Conservation (phyloP, 1,284 basidiomycete species). For the Ganoderma boninense region DNA sequence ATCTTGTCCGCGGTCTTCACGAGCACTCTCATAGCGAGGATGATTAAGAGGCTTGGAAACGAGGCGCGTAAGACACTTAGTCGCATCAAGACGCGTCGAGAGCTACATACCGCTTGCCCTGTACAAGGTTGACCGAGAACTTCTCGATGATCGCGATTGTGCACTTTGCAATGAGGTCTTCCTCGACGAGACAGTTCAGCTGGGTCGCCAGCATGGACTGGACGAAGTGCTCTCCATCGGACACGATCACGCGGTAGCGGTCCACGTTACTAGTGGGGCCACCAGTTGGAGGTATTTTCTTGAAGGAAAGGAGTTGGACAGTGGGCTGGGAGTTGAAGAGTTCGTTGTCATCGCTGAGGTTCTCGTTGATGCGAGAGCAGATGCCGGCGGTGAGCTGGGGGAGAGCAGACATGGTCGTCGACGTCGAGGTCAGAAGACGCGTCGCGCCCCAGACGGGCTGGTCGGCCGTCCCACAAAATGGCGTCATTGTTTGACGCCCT, state of each 20-base stretch:
- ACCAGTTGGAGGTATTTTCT: conserved; percentile 68
- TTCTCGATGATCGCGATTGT: conserved; percentile 79
- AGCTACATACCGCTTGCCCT: conserved; percentile 80
- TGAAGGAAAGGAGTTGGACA: conserved; percentile 86
- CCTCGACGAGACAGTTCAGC: conserved; percentile 81
- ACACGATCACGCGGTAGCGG: conserved; percentile 77
- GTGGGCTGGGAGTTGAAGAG: conserved; percentile 67
- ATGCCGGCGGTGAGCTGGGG: conserved; percentile 66
- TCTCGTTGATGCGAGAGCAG: conserved; percentile 57
- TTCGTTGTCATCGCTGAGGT: conserved; percentile 56
- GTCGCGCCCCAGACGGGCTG: too few species aligned
- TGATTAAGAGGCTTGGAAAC: conserved; percentile 78
- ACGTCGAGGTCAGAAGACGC: conserved; percentile 25
- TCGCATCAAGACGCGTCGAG: conserved; percentile 6
- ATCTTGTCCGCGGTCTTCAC: conserved; percentile 70
- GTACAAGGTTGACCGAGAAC: conserved; percentile 87
- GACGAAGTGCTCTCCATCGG: conserved; percentile 84
- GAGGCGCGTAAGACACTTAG: conserved; percentile 17
- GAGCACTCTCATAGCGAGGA: conserved; percentile 77
- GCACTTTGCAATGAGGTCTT: conserved; percentile 76
- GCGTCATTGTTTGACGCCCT: too few species aligned
- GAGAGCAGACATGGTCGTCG: conserved; percentile 33
- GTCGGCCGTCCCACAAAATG: too few species aligned
- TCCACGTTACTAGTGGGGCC: conserved; percentile 52
- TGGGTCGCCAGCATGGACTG: conserved; percentile 97